phyloP scores from a whole-genome alignment of 2,329 filamentous ascomycete genomes.

The Trichoderma sp. region DNA sequence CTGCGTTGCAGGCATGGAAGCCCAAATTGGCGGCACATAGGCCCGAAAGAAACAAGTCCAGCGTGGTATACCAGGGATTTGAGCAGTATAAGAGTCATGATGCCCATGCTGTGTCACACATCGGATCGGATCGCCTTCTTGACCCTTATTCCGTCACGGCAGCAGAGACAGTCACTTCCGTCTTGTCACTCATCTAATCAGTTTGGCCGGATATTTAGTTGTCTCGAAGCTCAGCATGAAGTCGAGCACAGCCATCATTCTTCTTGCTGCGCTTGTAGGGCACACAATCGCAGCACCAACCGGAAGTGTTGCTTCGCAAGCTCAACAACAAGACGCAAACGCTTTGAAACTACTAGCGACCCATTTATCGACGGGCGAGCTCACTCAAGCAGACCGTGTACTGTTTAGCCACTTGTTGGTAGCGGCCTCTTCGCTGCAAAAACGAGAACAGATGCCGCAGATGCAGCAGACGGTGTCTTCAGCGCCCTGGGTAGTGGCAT shows the following conservation, averaged over 20 bases:
- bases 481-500: background rate
- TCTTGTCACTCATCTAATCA: background rate
- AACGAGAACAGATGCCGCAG: background rate
- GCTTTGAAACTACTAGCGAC: background rate
- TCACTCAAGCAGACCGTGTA: background rate
- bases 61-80: background rate
- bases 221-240: background rate
- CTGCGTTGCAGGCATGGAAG: background rate
- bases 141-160: background rate
- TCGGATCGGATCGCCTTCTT: background rate
- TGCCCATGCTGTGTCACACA: background rate
- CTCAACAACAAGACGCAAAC: background rate
- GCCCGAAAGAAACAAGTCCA: background rate
- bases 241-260: background rate
- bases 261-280: constrained; percentile 13
- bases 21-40: background rate
- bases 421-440: background rate
- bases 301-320: background rate
- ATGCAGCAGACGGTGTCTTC: background rate
- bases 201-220: background rate
- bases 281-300: constrained; percentile 1
- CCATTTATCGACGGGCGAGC: constrained; percentile 2
- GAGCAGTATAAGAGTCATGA: constrained; percentile 3
- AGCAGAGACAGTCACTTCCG: background rate
- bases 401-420: background rate